These are phyloP conservation scores for Harringtonia aguacate DNA, from an alignment of 2,329 filamentous ascomycete species.

Conservation along the genomic window DNA sequence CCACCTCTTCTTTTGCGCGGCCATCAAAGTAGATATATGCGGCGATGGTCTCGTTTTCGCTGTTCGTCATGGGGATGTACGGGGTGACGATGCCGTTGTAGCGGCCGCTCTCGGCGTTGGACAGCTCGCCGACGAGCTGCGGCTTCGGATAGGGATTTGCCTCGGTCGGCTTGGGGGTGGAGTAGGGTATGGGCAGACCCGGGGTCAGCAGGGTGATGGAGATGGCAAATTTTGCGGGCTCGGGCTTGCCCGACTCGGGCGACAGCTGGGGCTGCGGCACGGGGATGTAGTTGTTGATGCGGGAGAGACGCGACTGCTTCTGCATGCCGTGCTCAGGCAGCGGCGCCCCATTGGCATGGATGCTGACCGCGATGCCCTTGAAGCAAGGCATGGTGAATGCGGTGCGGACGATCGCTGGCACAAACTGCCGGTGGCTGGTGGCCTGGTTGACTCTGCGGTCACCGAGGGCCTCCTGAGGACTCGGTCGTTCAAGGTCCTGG, in stretches of 20 bases:
- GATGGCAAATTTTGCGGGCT: constrained; percentile 94
- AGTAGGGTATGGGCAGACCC: constrained; percentile 83
- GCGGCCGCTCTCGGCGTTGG: constrained; percentile 35
- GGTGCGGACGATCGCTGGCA: neutral
- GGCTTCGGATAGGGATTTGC: constrained; percentile 72
- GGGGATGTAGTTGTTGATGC: constrained; percentile 95
- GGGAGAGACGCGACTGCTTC: constrained; percentile 79
- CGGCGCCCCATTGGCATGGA: constrained; percentile 72
- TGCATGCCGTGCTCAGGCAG: constrained; percentile 91
- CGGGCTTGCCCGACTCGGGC: constrained; percentile 61
- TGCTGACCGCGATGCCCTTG: constrained; percentile 96
- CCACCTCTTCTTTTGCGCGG: constrained; percentile 89
- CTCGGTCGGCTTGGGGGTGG: constrained; percentile 68
- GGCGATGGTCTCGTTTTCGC: constrained; percentile 91
- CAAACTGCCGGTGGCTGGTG: no score
- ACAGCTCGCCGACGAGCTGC: constrained; percentile 32
- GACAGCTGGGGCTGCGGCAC: constrained; percentile 80
- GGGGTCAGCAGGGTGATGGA: constrained; percentile 93
- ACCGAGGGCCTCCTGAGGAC: no score
- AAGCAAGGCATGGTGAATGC: constrained; percentile 75
- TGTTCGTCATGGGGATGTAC: constrained; percentile 86
- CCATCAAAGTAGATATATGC: constrained; percentile 98
- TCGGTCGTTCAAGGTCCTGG: no score
- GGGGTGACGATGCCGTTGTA: constrained; percentile 55
- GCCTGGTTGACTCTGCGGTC: no score